A percentile compares a stretch with the other conserved stretches of the same genome.
These are phyloP conservation scores for Puccinia brachypodii DNA, from an alignment of 1,284 basidiomycete species.

Conservation along the genomic window DNA sequence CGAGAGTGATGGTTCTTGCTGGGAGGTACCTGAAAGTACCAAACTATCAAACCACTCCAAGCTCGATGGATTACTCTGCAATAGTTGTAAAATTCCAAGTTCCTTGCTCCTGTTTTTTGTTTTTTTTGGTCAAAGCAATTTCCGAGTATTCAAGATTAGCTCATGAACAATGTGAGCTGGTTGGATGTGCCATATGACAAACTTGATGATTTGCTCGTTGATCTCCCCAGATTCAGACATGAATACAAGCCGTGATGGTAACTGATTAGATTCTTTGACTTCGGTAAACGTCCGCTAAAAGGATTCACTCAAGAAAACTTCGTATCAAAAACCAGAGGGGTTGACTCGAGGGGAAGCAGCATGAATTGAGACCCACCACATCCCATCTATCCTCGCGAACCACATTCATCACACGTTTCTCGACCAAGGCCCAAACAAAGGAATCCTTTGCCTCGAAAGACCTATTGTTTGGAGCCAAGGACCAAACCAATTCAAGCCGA, in stretches of 20 bases:
- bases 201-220: slow-evolving; percentile 73
- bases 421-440: slow-evolving; percentile 79
- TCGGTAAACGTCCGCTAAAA: slow-evolving; percentile 69
- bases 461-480: slow-evolving; percentile 60
- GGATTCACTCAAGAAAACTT: slow-evolving; percentile 57
- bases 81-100: slow-evolving; percentile 13
- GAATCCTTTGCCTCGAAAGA: slow-evolving; percentile 58
- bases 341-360: not conserved
- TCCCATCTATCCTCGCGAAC: slow-evolving; percentile 78
- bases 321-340: not conserved
- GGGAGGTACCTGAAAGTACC: slow-evolving; percentile 38
- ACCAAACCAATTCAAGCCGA: slow-evolving; percentile 70
- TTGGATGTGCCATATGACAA: not conserved
- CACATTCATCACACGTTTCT: slow-evolving; percentile 71
- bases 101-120: slow-evolving; percentile 18
- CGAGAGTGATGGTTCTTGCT: slow-evolving; percentile 23
- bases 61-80: slow-evolving; percentile 26
- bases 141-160: not conserved
- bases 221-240: slow-evolving; percentile 81
- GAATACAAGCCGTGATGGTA: slow-evolving; percentile 65
- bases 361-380: slow-evolving; percentile 64
- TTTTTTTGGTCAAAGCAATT: not conserved
- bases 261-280: slow-evolving; percentile 56
- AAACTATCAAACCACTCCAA: slow-evolving; percentile 42
- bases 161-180: not conserved